A percentile compares a stretch with the other conserved stretches of the same genome.
Evolutionary conservation across 2,329 filamentous ascomycete species (phyloP).

Genomic region (Alternaria alternata): DNA sequence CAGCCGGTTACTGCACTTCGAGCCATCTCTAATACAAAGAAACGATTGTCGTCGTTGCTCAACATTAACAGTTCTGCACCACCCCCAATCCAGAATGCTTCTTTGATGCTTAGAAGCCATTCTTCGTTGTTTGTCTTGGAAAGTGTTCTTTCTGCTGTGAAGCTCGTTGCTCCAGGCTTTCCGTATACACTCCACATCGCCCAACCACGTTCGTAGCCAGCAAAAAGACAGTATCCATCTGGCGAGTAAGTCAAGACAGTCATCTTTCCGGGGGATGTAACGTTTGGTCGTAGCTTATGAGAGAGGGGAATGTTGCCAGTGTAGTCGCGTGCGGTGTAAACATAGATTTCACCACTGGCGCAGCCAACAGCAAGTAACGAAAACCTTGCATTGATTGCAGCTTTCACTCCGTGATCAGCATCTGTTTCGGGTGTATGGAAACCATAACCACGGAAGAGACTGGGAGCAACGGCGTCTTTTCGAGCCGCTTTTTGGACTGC

Average conservation of each 20-base stretch:
- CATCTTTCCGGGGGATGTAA: conserved; percentile 75
- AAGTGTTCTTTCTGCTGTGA: conserved; percentile 71
- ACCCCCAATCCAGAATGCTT: conserved; percentile 85
- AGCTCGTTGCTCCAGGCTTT: conserved; percentile 85
- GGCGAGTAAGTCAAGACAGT: conserved; percentile 86
- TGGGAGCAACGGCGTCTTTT: conserved; percentile 61
- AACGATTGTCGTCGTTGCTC: conserved; percentile 72
- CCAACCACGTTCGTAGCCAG: conserved; percentile 92
- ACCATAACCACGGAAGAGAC: conserved; percentile 86
- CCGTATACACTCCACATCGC: conserved; percentile 97
- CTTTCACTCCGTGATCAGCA: conserved; percentile 70
- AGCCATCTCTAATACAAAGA: conserved; percentile 92
- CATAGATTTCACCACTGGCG: conserved; percentile 76
- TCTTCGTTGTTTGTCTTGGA: conserved; percentile 75
- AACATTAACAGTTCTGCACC: conserved; percentile 86
- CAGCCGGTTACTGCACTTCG: conserved; percentile 92
- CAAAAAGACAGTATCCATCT: conserved; percentile 95
- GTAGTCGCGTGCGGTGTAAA: conserved; percentile 95
- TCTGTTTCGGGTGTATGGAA: conserved; percentile 77
- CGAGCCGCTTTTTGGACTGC: conserved; percentile 75
- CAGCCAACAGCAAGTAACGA: conserved; percentile 91
- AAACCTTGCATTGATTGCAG: conserved; percentile 92
- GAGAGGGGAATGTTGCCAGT: conserved; percentile 90
- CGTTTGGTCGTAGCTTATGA: conserved; percentile 75
- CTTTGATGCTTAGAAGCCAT: conserved; percentile 81